These are phyloP conservation scores for Calonectria pteridis DNA, from an alignment of 2,329 filamentous ascomycete genomes.

Conservation along the genomic window DNA sequence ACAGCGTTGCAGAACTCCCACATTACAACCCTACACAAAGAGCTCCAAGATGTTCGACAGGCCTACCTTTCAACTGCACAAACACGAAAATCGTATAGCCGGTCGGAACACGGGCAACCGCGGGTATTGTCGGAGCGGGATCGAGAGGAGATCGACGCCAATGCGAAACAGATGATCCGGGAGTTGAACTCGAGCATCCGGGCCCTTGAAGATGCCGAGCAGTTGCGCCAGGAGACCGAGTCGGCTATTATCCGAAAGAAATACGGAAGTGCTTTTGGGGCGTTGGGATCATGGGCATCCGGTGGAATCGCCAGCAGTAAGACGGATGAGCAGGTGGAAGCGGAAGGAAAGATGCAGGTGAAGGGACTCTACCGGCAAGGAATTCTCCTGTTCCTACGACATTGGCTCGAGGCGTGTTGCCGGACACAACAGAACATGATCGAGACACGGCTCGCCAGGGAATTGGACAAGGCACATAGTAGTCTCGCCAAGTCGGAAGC, in stretches of 20 bases:
- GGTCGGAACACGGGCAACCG: slow-evolving; percentile 58
- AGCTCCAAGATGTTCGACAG: slow-evolving; percentile 86
- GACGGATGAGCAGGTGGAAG: slow-evolving; percentile 75
- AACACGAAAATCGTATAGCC: slow-evolving; percentile 68
- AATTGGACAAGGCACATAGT: slow-evolving; percentile 91
- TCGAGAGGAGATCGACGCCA: slow-evolving; percentile 87
- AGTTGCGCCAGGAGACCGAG: slow-evolving; percentile 82
- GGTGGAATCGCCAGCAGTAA: slow-evolving; percentile 61
- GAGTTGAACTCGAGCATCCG: slow-evolving; percentile 87
- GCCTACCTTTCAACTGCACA: slow-evolving; percentile 89
- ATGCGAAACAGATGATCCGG: slow-evolving; percentile 86
- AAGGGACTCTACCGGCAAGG: slow-evolving; percentile 81
- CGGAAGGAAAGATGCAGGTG: slow-evolving; percentile 77
- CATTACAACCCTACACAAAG: slow-evolving; percentile 82
- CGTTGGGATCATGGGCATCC: slow-evolving; percentile 76
- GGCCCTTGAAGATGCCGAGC: slow-evolving; percentile 84
- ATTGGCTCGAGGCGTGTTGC: slow-evolving; percentile 80
- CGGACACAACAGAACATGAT: slow-evolving; percentile 91
- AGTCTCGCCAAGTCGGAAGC: slow-evolving; percentile 77
- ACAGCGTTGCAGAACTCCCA: slow-evolving; percentile 77
- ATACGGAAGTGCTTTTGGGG: slow-evolving; percentile 73
- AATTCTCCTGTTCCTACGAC: slow-evolving; percentile 84
- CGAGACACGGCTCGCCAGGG: slow-evolving; percentile 85
- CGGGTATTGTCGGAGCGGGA: slow-evolving; percentile 81
- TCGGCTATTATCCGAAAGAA: slow-evolving; percentile 78